Conservation (phyloP, 139 green algal species). For the Pleodorina starrii region DNA sequence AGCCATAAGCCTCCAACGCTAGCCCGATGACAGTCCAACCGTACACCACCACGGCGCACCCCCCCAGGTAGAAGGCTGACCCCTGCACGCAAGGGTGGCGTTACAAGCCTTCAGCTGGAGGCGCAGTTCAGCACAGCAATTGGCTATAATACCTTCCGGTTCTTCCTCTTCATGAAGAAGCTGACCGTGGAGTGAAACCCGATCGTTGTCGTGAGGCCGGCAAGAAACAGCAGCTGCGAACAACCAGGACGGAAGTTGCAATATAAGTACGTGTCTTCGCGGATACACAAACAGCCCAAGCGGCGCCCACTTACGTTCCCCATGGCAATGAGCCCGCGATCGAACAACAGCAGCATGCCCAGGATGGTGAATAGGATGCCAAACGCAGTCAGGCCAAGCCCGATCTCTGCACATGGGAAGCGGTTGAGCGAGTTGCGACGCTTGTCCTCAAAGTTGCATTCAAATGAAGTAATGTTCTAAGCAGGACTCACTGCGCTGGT, state of each 20-base stretch:
- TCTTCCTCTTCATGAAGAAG: constrained; percentile 94
- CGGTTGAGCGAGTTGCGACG: background rate
- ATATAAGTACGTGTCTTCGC: no score
- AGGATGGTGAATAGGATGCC: constrained; percentile 94
- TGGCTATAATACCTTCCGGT: constrained; percentile 76
- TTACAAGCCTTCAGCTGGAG: no score
- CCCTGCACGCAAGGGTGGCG: constrained; percentile 63
- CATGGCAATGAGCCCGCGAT: constrained; percentile 96
- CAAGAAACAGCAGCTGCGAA: constrained; percentile 92
- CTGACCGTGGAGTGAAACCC: constrained; percentile 83
- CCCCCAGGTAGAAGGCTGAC: constrained; percentile 88
- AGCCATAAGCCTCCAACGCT: constrained; percentile 92
- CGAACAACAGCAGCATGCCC: constrained; percentile 97
- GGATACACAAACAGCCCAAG: no score
- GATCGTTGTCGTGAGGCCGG: constrained; percentile 93
- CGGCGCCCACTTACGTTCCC: constrained; percentile 87
- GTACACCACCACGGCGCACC: constrained; percentile 87
- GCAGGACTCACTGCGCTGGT: constrained; percentile 58
- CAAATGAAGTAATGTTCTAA: background rate
- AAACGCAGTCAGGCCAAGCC: constrained; percentile 94
- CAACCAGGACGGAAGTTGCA: background rate
- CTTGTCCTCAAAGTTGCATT: background rate
- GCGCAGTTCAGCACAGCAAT: no score
- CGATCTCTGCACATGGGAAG: constrained; percentile 94
- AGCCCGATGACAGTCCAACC: constrained; percentile 92